These are phyloP conservation scores for Ilex aquifolium DNA, from an alignment of 257 asterid species.

Conservation along the genomic window DNA sequence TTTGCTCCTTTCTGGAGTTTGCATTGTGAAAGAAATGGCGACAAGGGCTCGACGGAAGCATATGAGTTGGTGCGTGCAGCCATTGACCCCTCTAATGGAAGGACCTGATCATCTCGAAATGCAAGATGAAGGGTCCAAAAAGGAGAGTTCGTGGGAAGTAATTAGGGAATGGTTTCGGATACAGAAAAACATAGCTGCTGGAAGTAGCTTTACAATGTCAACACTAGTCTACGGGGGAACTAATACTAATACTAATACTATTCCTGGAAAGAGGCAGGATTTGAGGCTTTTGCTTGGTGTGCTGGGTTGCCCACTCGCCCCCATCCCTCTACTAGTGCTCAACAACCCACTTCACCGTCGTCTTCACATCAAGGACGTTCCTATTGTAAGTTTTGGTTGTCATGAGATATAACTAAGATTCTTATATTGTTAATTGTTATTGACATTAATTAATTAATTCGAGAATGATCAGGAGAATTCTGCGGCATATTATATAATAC, in stretches of 20 bases:
- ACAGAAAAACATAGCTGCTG: constrained; percentile 29
- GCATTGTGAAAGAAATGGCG: constrained; percentile 19
- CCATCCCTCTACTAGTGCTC: not conserved
- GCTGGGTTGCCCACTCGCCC: constrained; percentile 12
- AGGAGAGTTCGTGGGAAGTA: constrained; percentile 72
- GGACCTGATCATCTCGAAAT: constrained; percentile 60
- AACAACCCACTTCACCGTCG: constrained; percentile 20
- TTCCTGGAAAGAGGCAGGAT: constrained; percentile 45
- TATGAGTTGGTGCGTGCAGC: constrained; percentile 59
- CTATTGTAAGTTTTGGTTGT: constrained; percentile 32
- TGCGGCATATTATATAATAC: constrained; percentile 62
- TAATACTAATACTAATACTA: too few relatives aligned
- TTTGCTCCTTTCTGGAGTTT: too few relatives aligned
- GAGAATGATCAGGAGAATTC: constrained; percentile 42
- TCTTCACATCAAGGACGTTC: constrained; percentile 54
- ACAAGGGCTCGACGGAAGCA: constrained; percentile 37
- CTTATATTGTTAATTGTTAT: too few relatives aligned
- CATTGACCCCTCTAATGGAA: constrained; percentile 77
- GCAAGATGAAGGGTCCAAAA: constrained; percentile 37
- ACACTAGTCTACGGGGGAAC: not conserved
- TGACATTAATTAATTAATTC: too few relatives aligned
- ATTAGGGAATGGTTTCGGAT: constrained; percentile 62
- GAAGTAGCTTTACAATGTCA: constrained; percentile 23
- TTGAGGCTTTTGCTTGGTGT: constrained; percentile 72
- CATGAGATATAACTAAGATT: too few relatives aligned